phyloP scores from a whole-genome alignment of 352 stramenopile species.

The Pythium diclinum region DNA sequence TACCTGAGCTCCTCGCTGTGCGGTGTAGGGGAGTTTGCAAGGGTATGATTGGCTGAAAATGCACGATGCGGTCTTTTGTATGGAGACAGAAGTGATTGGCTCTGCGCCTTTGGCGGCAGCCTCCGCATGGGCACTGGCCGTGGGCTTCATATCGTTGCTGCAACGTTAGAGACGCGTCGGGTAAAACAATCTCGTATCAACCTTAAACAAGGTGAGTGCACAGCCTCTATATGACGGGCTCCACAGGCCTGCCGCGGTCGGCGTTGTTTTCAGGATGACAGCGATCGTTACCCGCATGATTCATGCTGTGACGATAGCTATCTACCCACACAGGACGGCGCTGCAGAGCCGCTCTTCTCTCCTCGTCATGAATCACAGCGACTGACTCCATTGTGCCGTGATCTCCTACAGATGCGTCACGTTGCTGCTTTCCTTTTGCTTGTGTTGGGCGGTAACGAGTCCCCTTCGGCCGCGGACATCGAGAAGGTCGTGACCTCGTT shows the following conservation, averaged over 20 bases:
- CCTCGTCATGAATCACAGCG: neutral
- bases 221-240: neutral
- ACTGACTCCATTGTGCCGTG: neutral
- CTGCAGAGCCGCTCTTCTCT: too few species aligned
- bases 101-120: constrained; percentile 50
- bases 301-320: neutral
- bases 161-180: constrained; percentile 74
- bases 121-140: constrained; percentile 18
- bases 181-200: constrained; percentile 74
- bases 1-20: constrained; percentile 1
- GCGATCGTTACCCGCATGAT: neutral
- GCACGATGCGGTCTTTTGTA: constrained; percentile 49
- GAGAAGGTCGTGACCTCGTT: constrained; percentile 84
- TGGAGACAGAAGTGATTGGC: constrained; percentile 70
- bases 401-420: constrained; percentile 80
- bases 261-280: neutral
- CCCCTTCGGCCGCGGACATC: constrained; percentile 71
- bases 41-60: constrained; percentile 25
- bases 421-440: constrained; percentile 89
- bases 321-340: too few species aligned
- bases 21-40: constrained; percentile 8
- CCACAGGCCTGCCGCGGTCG: neutral
- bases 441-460: constrained; percentile 83
- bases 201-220: constrained; percentile 87
- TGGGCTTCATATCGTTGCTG: constrained; percentile 33